Evolutionary conservation across 257 asterid genomes (phyloP).

Genomic region (Rehmannia glutinosa): DNA sequence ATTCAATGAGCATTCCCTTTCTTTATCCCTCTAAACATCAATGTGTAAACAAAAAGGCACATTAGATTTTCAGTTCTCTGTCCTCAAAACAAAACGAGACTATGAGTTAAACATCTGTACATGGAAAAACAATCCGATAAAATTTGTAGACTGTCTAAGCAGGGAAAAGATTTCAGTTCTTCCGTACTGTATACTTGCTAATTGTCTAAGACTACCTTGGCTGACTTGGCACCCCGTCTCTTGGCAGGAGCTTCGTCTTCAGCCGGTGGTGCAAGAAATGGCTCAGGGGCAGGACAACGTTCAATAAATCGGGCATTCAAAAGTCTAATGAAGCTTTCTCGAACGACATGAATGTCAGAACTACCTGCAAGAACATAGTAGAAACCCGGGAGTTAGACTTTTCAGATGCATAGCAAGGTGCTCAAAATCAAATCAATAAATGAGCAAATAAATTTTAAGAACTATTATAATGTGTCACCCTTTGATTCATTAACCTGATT

Average conservation of each 20-base stretch:
- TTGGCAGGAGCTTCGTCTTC: constrained; percentile 46
- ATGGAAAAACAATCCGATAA: not conserved
- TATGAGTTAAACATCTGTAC: not conserved
- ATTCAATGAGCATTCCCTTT: not conserved
- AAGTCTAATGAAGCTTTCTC: constrained; percentile 55
- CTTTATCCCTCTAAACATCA: not conserved
- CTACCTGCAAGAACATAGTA: constrained; percentile 41
- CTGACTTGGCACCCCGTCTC: constrained; percentile 43
- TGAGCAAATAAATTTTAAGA: not conserved
- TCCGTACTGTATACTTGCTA: not conserved
- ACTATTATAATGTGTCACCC: not conserved
- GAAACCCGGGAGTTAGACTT: not conserved
- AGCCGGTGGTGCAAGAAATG: constrained; percentile 52
- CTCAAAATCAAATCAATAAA: not conserved
- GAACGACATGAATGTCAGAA: constrained; percentile 33
- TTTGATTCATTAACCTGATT: not conserved
- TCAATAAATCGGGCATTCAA: constrained; percentile 68
- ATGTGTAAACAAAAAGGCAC: not conserved
- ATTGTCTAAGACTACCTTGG: constrained; percentile 42
- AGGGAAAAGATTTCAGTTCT: not conserved
- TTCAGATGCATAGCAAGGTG: not conserved
- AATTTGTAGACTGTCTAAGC: not conserved
- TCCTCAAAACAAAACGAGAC: not conserved
- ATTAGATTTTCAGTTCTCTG: not conserved
- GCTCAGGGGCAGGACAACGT: constrained; percentile 88